A percentile compares a stretch with the other conserved stretches of the same genome.
Evolutionary conservation across 2,329 filamentous ascomycete genomes (phyloP).

Genomic region (Nemania sp.): DNA sequence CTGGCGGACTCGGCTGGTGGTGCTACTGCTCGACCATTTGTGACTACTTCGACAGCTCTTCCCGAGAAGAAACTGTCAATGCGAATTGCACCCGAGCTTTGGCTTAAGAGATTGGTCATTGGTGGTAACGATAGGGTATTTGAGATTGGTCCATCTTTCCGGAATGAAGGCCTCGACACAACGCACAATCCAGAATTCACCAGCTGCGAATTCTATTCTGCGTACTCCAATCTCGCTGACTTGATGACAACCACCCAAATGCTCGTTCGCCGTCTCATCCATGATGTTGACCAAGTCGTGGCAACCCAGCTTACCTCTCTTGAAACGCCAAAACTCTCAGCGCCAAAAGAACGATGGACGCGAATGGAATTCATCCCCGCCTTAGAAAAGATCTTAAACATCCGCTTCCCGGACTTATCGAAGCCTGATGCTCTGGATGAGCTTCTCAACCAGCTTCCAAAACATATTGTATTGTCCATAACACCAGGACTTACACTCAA

Average conservation of each 20-base stretch:
- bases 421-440: constrained; percentile 58
- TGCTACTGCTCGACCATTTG: constrained; percentile 83
- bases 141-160: constrained; percentile 89
- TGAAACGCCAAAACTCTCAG: constrained; percentile 50
- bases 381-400: constrained; percentile 69
- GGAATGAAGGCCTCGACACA: constrained; percentile 88
- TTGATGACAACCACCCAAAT: constrained; percentile 77
- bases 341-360: constrained; percentile 60
- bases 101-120: constrained; percentile 88
- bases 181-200: constrained; percentile 98
- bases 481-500: constrained; percentile 54
- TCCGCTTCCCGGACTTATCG: constrained; percentile 66
- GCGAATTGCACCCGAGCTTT: constrained; percentile 90
- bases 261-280: constrained; percentile 64
- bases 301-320: constrained; percentile 49
- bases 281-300: constrained; percentile 52
- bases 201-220: constrained; percentile 95
- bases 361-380: constrained; percentile 81
- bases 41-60: constrained; percentile 77
- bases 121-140: constrained; percentile 88
- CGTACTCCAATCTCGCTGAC: constrained; percentile 75
- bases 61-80: constrained; percentile 71
- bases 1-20: constrained; percentile 82
- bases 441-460: constrained; percentile 55
- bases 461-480: constrained; percentile 69